A percentile compares a stretch with the other conserved stretches of the same genome.
Conservation (phyloP, 768 basidiomycete genomes). For the Dendrothele bispora region DNA sequence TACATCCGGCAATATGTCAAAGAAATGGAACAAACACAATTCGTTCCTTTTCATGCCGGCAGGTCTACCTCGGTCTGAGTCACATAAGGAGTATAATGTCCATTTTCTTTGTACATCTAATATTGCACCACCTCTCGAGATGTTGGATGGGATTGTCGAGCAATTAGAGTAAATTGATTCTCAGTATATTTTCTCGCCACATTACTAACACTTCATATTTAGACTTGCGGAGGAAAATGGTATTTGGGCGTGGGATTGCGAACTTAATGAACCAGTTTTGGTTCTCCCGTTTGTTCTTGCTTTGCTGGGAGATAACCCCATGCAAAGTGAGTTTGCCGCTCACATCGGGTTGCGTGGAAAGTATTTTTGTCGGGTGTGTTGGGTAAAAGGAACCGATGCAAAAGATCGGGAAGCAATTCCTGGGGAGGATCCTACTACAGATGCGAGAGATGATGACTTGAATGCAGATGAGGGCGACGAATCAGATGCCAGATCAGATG, state of each 20-base stretch:
- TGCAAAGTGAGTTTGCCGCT: conserved; percentile 25
- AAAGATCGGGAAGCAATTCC: background rate
- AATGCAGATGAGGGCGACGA: too few species aligned
- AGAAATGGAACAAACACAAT: conserved; percentile 30
- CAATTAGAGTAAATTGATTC: conserved; percentile 15
- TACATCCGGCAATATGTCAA: conserved; percentile 25
- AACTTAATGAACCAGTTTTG: conserved; percentile 14
- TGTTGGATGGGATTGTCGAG: conserved; percentile 19
- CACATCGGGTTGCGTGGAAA: conserved; percentile 23
- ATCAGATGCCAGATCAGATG: background rate
- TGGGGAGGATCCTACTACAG: background rate
- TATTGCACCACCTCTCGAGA: conserved; percentile 19
- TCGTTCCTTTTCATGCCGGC: conserved; percentile 23
- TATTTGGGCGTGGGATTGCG: conserved; percentile 17
- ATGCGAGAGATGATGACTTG: background rate
- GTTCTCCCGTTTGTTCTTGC: conserved; percentile 16
- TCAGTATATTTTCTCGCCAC: background rate
- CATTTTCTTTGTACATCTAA: conserved; percentile 23
- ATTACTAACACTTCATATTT: background rate
- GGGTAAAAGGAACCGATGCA: conserved; percentile 1
- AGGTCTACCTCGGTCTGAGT: conserved; percentile 12
- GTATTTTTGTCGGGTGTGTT: conserved; percentile 22
- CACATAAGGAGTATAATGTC: conserved; percentile 12
- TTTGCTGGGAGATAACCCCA: conserved; percentile 20
- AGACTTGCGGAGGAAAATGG: conserved; percentile 15